Conservation (phyloP, 139 green algal species). For the Chlorokybus atmophyticus region DNA sequence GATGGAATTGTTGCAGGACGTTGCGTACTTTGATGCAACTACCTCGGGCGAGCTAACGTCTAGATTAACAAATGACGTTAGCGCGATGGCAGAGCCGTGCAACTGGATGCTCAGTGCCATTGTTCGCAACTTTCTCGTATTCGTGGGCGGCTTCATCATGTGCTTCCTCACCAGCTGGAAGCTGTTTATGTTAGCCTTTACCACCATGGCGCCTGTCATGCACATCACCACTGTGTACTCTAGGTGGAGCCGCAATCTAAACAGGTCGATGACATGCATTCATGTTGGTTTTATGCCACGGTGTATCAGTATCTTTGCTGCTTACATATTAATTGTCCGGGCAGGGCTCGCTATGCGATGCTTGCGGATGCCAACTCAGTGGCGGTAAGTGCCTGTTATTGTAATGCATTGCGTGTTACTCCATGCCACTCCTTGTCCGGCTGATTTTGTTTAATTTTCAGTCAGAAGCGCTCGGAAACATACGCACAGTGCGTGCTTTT, state of each 20-base stretch:
- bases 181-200: conserved; percentile 38
- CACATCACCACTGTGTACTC: conserved; percentile 35
- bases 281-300: too few relatives aligned
- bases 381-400: too few relatives aligned
- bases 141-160: conserved; percentile 30
- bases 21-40: conserved; percentile 32
- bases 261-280: too few relatives aligned
- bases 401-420: too few relatives aligned
- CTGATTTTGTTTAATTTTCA: too few relatives aligned
- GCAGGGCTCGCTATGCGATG: background rate
- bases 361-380: conserved; percentile 33
- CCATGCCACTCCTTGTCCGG: too few relatives aligned
- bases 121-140: conserved; percentile 11
- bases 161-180: conserved; percentile 38
- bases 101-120: conserved; percentile 23
- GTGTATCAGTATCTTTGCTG: too few relatives aligned
- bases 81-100: conserved; percentile 22
- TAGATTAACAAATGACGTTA: conserved; percentile 27
- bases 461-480: conserved; percentile 36
- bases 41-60: conserved; percentile 25
- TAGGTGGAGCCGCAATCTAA: conserved; percentile 26
- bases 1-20: too few relatives aligned
- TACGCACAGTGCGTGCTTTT: conserved; percentile 34
- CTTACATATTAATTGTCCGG: too few relatives aligned
- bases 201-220: conserved; percentile 36